Evolutionary conservation across 2,329 filamentous ascomycete species (phyloP).

Genomic region (Ceratocystis diversiconidia): DNA sequence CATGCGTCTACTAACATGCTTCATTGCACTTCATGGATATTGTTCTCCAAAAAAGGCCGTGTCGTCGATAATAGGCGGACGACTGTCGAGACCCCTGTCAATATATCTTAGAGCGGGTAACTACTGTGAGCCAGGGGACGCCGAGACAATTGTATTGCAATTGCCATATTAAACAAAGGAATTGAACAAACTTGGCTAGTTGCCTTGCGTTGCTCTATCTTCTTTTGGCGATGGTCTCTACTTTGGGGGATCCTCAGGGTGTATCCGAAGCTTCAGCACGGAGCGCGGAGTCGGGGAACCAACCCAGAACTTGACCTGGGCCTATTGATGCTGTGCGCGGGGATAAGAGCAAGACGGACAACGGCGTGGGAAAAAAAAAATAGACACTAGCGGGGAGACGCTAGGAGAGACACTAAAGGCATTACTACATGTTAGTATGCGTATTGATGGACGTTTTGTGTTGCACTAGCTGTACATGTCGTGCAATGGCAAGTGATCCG

Average conservation of each 20-base stretch:
- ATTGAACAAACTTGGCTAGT: neutral
- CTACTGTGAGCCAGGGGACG: neutral
- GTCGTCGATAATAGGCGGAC: no score
- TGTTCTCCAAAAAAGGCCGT: no score
- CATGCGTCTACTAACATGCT: no score
- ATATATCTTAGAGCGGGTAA: neutral
- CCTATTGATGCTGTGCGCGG: no score
- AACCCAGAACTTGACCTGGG: no score
- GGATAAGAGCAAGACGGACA: no score
- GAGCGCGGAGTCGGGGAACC: neutral
- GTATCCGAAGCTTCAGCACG: neutral
- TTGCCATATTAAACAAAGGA: conserved; percentile 2
- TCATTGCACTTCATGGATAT: no score
- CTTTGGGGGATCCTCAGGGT: neutral
- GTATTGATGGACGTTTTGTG: neutral
- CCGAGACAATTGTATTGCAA: conserved; percentile 5
- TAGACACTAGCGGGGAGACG: neutral
- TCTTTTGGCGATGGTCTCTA: neutral
- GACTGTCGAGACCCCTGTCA: no score
- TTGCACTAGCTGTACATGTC: neutral
- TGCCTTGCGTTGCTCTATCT: neutral
- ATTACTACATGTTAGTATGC: neutral
- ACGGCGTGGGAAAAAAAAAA: no score
- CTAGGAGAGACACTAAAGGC: neutral
- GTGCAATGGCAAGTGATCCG: neutral